Evolutionary conservation across 208 protist species (phyloP), one percentile per base, ranked within the genome.

Genomic region (Wallacemonas sp.): DNA sequence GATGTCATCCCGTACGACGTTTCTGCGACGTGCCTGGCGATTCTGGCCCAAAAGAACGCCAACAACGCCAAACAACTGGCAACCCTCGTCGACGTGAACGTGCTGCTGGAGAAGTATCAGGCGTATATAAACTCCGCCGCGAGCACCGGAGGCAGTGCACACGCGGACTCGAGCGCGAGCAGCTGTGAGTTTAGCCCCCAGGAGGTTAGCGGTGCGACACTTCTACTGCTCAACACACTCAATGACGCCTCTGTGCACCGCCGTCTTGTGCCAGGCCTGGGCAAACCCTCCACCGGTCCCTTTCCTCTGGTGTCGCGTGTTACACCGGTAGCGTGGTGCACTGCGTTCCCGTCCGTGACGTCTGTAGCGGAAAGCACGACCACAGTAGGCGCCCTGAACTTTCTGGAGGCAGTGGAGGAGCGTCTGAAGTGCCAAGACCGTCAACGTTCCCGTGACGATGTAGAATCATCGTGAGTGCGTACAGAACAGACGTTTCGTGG

Each of bases 1-100:
- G 73, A 62, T 24, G 82, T 95, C 13, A 74, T 95, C 15, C 89
- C 89, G n/a, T 95, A 85, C 48, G 86, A 95, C 37, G 82, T 92
- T 12, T 79, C 78, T 30, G 76, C 90, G 8, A 80, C 81, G 15
- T 76, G 76, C 1, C 73, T 95, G 44, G 87, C 81, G 53, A 76
- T 93, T 21, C 76, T 95, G 42, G 86, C 81, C 0, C 65, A 75
- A 10, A 76, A 74, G 27, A 77, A 78, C 46, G 60, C 52, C 2
- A 42, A 34, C 0, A 95, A 95, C 55, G 82, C 81, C 12, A 38
- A 59, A 50, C 57, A 74, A 2, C 45, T 95, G 32, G 73, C 73
- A 9, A 57, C 65, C 8, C 10, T 68, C 2, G 63, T 75, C 6
- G 65, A 57, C 17, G 53, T 73, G n/a, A 37, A 81, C 22, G 52